Evolutionary conservation across 495 filamentous ascomycete genomes (phyloP), one percentile per base, ranked within the genome.

Genomic region (Lasiosphaeriaceae sp.): DNA sequence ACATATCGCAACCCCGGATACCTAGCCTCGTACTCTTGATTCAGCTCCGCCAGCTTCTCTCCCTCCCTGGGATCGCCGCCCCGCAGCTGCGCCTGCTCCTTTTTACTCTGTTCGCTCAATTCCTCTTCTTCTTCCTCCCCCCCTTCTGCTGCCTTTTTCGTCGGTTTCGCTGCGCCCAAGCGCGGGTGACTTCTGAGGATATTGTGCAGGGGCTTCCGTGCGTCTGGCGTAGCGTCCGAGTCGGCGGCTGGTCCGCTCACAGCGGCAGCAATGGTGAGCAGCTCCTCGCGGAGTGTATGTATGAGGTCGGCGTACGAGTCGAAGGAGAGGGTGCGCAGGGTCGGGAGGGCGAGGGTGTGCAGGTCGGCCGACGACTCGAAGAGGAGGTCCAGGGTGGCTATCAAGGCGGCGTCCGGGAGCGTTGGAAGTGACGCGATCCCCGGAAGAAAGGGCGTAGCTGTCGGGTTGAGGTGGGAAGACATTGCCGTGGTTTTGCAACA

Each of bases 1-100:
- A 97, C 90, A 78, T 96, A 97, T 74, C 86, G 77, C 67, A 97
- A 66, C 3, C 93, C 89, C 8, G 90, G 90, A 73, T 95, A 98
- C 45, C 62, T 79, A 39, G 72, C 75, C 72, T 97, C 94, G 67
- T 97, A 98, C 71, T 89, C 83, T 3, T 72, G 72, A 69, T 98
- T 98, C 66, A 97, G 67, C 31, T 62, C 57, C 37, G 75, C 76
- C 47, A 92, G 74, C 60, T 81, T 75, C 54, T 80, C 77, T 12
- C 74, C 83, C 62, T 86, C 83, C 31, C 75, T 77, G 65, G 65
- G 22, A 8, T 50, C 35, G 19, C 57, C 47, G 20, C 45, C 58
- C 37, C 85, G 77, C 60, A 96, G 69, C 61, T 88, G 83, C 37
- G 84, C 85, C 73, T 98, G 94, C 76, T 98, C 94, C 29, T 77